These are phyloP conservation scores for Candida xiaguanensis DNA, from an alignment of 805 yeast genomes.

Conservation along the genomic window DNA sequence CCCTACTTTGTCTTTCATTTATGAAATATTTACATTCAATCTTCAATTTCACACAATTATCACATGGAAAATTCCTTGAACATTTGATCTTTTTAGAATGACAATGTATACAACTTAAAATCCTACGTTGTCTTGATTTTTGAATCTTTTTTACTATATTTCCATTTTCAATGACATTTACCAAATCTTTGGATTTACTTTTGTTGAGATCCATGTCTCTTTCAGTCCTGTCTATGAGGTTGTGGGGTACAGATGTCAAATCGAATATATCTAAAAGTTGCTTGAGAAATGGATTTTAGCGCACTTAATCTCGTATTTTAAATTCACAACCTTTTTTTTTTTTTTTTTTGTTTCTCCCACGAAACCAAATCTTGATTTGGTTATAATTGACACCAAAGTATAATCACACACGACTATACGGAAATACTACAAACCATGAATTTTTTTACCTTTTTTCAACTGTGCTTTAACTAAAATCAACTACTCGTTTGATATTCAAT, in stretches of 20 bases:
- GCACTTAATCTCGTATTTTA: not conserved
- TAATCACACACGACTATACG: too few relatives aligned
- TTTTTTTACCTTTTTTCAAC: too few relatives aligned
- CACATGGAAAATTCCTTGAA: slow-evolving; percentile 58
- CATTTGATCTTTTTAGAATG: slow-evolving; percentile 62
- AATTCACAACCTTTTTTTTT: not conserved
- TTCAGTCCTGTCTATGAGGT: not conserved
- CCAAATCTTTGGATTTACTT: slow-evolving; percentile 5
- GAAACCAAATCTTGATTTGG: too few relatives aligned
- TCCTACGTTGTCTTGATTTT: slow-evolving; percentile 56
- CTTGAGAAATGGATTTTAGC: too few relatives aligned
- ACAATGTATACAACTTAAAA: slow-evolving; percentile 55
- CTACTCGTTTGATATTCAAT: too few relatives aligned
- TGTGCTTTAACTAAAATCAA: too few relatives aligned
- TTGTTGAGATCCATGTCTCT: not conserved
- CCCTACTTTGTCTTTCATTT: slow-evolving; percentile 52
- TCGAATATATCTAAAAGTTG: too few relatives aligned
- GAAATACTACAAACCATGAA: too few relatives aligned
- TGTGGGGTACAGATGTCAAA: not conserved
- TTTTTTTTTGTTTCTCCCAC: too few relatives aligned
- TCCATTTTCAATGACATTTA: slow-evolving; percentile 40
- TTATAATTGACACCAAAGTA: too few relatives aligned
- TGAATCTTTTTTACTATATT: slow-evolving; percentile 54
- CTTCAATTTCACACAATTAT: slow-evolving; percentile 46
- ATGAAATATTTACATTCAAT: slow-evolving; percentile 53